Base-by-base conservation (phyloP, 2,329 filamentous ascomycete genomes). In the Cladosporium sp. region DNA sequence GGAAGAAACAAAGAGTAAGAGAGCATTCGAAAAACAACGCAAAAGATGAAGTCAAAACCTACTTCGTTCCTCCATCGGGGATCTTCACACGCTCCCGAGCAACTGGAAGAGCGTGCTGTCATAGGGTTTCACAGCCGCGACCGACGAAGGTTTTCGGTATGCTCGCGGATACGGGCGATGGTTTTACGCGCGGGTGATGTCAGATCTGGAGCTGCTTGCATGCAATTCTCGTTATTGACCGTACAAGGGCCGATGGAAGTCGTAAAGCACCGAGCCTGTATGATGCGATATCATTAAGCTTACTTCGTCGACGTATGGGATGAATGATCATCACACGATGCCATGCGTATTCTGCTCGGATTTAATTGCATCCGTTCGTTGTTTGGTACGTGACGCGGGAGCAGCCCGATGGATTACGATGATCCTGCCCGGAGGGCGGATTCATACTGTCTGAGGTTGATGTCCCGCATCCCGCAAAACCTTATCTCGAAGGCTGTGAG, bases 141-240 rank as follows among this genome's bases (percentile, higher is more conserved):
- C n/a, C 21, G 16, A 44, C 23, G 28, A 49, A 60, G 52, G 52
- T 55, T 55, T 33, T 33, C 28, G 28, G 52, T 46, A 46, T 46
- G 28, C 28, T 33, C 23, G 52, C 52, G 52, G 52, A 55, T 5
- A 21, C 52, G 52, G 52, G 8, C 8, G 14, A 31, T 21, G 28
- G 28, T 18, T 53, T 62, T 62, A 62, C 60, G 60, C 46, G 12
- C 29, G 12, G 14, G 60, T 62, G 60, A 62, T 62, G 60, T 62
- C 60, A 62, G 58, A 50, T 26, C 21, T 62, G 46, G 14, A 28
- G 29, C 3, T 53, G 29, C 28, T 23, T 18, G 33, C 18, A 33
- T 33, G 46, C 46, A 37, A 49, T 31, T 29, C 26, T 33, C 49
- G 35, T 14, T 62, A 28, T 14, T 33, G 8, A 53, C 60, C 60